Evolutionary conservation across 495 filamentous ascomycete species (phyloP).

Genomic region (Xylaria castorea): DNA sequence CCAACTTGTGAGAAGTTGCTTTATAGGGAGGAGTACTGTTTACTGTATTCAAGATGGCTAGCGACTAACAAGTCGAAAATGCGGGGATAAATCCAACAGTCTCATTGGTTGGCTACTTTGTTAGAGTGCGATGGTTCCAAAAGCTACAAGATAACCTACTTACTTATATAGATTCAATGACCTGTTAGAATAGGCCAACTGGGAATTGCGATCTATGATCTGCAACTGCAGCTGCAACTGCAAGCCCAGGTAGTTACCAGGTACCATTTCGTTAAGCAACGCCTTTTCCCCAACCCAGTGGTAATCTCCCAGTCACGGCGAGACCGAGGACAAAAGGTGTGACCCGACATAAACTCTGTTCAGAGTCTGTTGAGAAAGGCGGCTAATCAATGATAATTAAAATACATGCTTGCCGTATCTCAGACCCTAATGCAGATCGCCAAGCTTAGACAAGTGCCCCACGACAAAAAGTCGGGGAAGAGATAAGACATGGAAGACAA

Average conservation of each 20-base stretch:
- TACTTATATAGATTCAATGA: neutral
- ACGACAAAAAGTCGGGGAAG: constrained; percentile 18
- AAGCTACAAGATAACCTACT: constrained; percentile 22
- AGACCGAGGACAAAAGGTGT: neutral
- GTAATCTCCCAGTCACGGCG: neutral
- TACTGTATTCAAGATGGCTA: neutral
- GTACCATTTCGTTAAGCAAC: neutral
- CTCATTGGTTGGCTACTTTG: neutral
- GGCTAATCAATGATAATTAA: neutral
- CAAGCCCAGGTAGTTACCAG: neutral
- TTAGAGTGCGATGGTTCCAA: neutral
- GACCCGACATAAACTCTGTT: neutral
- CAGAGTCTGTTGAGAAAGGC: neutral
- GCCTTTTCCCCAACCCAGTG: neutral
- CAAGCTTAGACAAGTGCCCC: constrained; percentile 14
- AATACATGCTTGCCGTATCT: neutral
- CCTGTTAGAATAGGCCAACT: constrained; percentile 11
- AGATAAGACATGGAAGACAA: constrained; percentile 24
- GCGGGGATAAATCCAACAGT: neutral
- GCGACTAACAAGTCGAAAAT: neutral
- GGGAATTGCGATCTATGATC: neutral
- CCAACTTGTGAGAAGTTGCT: neutral
- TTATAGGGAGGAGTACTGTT: neutral
- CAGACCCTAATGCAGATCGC: constrained; percentile 6
- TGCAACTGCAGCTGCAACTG: neutral